Conservation (phyloP, 2,329 filamentous ascomycete genomes). For the Fusarium sp. region DNA sequence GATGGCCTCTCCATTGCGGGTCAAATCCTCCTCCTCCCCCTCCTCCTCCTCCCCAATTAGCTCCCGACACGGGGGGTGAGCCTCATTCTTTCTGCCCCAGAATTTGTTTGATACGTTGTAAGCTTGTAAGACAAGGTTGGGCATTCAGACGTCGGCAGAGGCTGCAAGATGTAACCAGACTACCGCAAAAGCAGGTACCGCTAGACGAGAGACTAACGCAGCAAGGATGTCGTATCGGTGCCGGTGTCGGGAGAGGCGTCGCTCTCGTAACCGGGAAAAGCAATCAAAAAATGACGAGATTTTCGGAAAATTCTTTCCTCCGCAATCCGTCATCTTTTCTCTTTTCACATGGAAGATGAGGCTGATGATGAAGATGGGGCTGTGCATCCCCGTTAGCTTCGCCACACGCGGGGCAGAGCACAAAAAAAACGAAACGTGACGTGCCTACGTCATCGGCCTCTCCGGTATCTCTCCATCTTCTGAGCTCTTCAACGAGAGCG, state of each 20-base stretch:
- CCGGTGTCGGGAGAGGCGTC: neutral
- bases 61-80: neutral
- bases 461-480: neutral
- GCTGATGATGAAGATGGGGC: constrained; percentile 12
- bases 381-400: constrained; percentile 19
- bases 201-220: neutral
- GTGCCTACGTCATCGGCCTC: neutral
- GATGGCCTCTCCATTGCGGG: neutral
- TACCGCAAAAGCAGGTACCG: neutral
- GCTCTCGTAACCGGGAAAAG: neutral
- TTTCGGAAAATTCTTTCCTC: neutral
- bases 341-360: neutral
- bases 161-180: neutral
- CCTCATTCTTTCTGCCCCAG: neutral
- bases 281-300: neutral
- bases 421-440: neutral
- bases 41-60: no score
- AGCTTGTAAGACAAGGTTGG: constrained; percentile 4
- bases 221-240: neutral
- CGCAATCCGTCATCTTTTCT: neutral
- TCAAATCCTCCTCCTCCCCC: neutral
- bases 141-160: neutral
- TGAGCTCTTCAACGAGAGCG: neutral
- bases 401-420: constrained; percentile 27
- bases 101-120: neutral